Percentiles rank a stretch among this genome's conserved stretches.
phyloP scores from a whole-genome alignment of 1,284 basidiomycete genomes.

The Pascua sp. region DNA sequence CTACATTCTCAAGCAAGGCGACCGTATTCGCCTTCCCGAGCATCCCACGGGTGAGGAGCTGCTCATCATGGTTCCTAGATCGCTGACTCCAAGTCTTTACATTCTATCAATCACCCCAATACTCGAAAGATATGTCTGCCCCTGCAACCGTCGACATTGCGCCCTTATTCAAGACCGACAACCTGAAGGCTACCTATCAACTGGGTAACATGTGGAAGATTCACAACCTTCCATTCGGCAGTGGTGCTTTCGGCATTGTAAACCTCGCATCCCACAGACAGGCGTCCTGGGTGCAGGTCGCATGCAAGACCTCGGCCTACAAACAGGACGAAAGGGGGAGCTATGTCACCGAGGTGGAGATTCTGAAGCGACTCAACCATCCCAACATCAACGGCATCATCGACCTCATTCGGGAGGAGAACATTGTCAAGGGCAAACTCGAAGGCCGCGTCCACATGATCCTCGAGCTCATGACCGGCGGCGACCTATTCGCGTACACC shows the following conservation, averaged over 20 bases:
- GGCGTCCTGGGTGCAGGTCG: constrained; percentile 64
- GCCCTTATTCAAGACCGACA: background rate
- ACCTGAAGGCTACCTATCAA: background rate
- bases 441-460: constrained; percentile 57
- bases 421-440: constrained; percentile 23
- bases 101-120: constrained; percentile 7
- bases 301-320: constrained; percentile 70
- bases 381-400: constrained; percentile 76
- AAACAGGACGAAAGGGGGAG: background rate
- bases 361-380: constrained; percentile 66
- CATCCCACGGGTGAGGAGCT: background rate
- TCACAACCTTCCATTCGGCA: constrained; percentile 28
- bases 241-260: constrained; percentile 74
- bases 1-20: constrained; percentile 11
- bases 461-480: constrained; percentile 68
- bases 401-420: constrained; percentile 59
- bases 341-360: constrained; percentile 64
- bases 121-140: background rate
- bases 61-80: no score
- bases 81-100: constrained; percentile 6
- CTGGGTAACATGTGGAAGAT: constrained; percentile 11
- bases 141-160: background rate
- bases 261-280: constrained; percentile 66
- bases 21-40: constrained; percentile 3
- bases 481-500: constrained; percentile 75